These are phyloP conservation scores for barrel medic (Medicago truncatula) DNA, from an alignment of 306 rosid species.

Conservation along the genomic window DNA sequence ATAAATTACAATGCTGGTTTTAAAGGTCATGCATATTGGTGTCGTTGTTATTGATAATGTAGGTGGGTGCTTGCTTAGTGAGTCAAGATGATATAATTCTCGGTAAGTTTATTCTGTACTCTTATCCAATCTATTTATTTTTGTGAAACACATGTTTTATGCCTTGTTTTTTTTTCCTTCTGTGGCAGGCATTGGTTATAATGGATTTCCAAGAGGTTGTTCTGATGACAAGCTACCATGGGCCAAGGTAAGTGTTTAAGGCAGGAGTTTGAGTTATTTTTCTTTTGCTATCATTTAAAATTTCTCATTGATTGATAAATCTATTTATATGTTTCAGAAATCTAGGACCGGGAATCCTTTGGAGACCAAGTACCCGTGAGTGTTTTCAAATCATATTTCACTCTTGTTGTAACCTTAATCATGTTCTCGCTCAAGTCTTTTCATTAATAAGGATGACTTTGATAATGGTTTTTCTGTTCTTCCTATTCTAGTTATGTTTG, in stretches of 20 bases:
- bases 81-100: constrained; percentile 84
- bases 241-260: constrained; percentile 80
- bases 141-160: neutral
- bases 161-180: neutral
- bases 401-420: constrained; percentile 20
- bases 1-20: neutral
- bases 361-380: constrained; percentile 97
- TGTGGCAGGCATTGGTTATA: constrained; percentile 85
- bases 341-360: constrained; percentile 83
- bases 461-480: neutral
- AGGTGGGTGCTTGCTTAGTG: constrained; percentile 98
- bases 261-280: neutral
- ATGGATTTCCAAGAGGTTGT: constrained; percentile 98
- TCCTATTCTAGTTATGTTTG: constrained; percentile 74
- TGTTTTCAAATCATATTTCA: constrained; percentile 25
- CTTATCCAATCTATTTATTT: neutral
- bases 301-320: constrained; percentile 14
- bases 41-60: constrained; percentile 29
- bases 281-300: neutral
- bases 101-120: constrained; percentile 57
- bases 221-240: constrained; percentile 91
- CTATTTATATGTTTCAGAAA: constrained; percentile 57
- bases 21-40: constrained; percentile 2
- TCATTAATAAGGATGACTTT: neutral
- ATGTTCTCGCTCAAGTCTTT: constrained; percentile 1